These are phyloP conservation scores for Cystobasidiaceae sp. DNA, from an alignment of 1,284 basidiomycete genomes.

Conservation along the genomic window DNA sequence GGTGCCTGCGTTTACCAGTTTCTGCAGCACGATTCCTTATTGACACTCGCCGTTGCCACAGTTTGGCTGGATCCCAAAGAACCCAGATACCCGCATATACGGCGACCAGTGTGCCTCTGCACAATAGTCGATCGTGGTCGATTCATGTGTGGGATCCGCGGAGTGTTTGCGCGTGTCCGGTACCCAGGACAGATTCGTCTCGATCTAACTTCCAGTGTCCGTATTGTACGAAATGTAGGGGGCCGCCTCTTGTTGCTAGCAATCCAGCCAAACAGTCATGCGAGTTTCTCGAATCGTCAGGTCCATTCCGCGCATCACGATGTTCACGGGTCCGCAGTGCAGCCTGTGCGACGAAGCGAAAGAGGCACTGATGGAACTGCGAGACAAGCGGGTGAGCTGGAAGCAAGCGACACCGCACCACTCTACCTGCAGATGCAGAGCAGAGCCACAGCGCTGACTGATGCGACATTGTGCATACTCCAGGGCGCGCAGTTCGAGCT, in stretches of 20 bases:
- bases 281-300: not conserved
- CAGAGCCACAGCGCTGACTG: too few relatives aligned
- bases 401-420: too few relatives aligned
- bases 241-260: too few relatives aligned
- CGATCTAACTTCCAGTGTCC: too few relatives aligned
- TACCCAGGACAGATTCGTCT: too few relatives aligned
- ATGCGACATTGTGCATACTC: not conserved
- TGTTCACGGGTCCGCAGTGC: constrained; percentile 36
- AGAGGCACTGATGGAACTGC: constrained; percentile 31
- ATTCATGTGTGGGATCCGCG: too few relatives aligned
- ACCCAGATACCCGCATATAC: constrained; percentile 52
- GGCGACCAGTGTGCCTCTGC: constrained; percentile 2
- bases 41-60: constrained; percentile 53
- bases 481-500: constrained; percentile 34
- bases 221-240: too few relatives aligned
- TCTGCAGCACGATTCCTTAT: constrained; percentile 53
- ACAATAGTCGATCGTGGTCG: too few relatives aligned
- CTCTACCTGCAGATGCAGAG: too few relatives aligned
- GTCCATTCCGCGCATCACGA: constrained; percentile 35
- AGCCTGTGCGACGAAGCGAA: constrained; percentile 41
- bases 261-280: too few relatives aligned
- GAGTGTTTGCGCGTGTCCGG: too few relatives aligned
- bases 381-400: constrained; percentile 18
- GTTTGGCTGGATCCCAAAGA: constrained; percentile 74
- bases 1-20: not conserved